Evolutionary conservation across 495 filamentous ascomycete species (phyloP), one percentile per base, ranked within the genome.

Genomic region (Penicillium egyptiacum): DNA sequence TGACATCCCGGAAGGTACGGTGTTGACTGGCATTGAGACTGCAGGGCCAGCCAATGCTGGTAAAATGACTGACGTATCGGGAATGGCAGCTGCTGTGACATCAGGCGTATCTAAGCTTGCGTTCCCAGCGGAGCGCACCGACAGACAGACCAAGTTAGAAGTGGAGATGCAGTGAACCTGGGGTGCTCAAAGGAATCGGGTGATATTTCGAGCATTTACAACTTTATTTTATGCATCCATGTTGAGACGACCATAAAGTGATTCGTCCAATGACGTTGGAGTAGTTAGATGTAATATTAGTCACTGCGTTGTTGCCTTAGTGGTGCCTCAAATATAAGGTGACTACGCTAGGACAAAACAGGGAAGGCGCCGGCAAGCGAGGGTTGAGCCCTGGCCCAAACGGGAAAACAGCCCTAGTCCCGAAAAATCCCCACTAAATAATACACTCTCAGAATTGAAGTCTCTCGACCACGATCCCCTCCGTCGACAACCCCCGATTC

Each of bases 1-100:
- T 8, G 70, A 71, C 19, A 61, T 63, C 19, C 51, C 55, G 12
- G 56, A 56, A 31, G 55, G 63, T 3, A 70, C 75, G 0, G 73
- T 83, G 14, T 50, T 81, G 33, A 76, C 75, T 3, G 79, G 78
- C 1, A 66, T 83, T 40, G 79, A 83, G 52, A 80, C 77, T 1
- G 69, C 78, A 19, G 57, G 28, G 28, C 19, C 45, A 19, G n/a
- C 8, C 9, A 20, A 64, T 26, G 66, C 70, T 17, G 60, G 55
- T 6, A 68, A 67, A 48, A 61, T 51, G 39, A 47, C 65, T 53
- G 64, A 66, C 47, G 69, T 71, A 39, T 50, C 69, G 30, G 67
- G 66, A 14, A 68, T 77, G 39, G 58, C 76, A 40, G 59, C 67
- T 30, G 71, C 67, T 30, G 71, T 80, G 20, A 71, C 75, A 4